Base-by-base conservation (phyloP, 176 grass and related monocot genomes). In the Lolium perenne region DNA sequence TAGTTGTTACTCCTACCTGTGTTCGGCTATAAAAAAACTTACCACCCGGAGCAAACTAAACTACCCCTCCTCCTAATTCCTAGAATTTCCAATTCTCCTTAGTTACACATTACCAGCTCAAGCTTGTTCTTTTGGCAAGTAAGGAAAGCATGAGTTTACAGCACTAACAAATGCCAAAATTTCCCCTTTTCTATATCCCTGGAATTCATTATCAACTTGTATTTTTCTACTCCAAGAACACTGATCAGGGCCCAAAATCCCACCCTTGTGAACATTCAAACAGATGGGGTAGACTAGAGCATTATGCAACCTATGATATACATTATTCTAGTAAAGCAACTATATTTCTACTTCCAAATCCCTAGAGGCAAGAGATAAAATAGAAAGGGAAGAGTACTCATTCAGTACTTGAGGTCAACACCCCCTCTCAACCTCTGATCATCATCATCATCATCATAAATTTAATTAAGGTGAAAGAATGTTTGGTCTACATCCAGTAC, bases 351-450 rank as follows among this genome's bases (percentile, higher is more conserved):
- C 12, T 29, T 74, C 43, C 9, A 17, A 48, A 5, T 26, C 43
- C 18, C 25, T 3, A 25, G 1, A 18, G 22, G 38, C 20, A 58
- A 14, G 5, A 41, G 22, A 57, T n/a, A 51, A 46, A 73, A 46
- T 8, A 46, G 45, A 46, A 46, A 0, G 13, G 14, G 17, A 15
- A 22, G 40, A 29, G 23, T 32, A 22, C 26, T 56, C n/a, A 2
- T 74, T 58, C 35, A 60, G 70, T 55, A n/a, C 2, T 35, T 58
- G 53, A 65, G 47, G 64, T 90, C 64, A 90, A 65, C 84, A 59
- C 26, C 45, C 12, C 49, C 17, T 10, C 26, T 10, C 11, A 25
- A 50, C 3, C 45, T 46, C 5, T 8, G 45, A 46, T 46, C 45
- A n/a, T n/a, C n/a, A n/a, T n/a, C n/a, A n/a, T n/a, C n/a, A n/a